Base-by-base conservation (phyloP, 805 yeast species). In the Lachancea lanzarotensis region DNA sequence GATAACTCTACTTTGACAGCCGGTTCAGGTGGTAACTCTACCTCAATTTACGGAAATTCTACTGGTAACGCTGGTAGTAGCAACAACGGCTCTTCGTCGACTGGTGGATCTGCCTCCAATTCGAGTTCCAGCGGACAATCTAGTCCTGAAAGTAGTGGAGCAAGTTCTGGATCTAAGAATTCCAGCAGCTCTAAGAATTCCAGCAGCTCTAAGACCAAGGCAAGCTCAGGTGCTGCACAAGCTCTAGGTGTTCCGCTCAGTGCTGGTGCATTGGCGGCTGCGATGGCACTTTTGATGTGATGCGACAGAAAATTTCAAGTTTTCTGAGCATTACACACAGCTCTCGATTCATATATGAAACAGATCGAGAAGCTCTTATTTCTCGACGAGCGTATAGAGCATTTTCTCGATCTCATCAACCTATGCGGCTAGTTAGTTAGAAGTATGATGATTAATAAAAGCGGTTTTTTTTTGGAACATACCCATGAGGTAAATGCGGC, bases 401-500 rank as follows among this genome's bases (percentile, higher is more conserved):
- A 35, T 32, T 16, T 27, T 36, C 25, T 45, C 48, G 20, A 45
- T 41, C 11, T 34, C 37, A 13, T 45, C 38, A 2, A 45, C 48
- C 48, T 45, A 17, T 19, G 25, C 27, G 20, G 17, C 3, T 19
- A 3, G 37, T 40, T 40, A 40, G 43, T 40, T 32, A 9, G 25
- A 37, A 8, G 40, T n/a, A 19, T 19, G n/a, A 6, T 18, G 38
- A 4, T 18, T 15, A 13, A 15, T 19, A 20, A 12, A 13, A 9
- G 10, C 26, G n/a, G n/a, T n/a, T n/a, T 12, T 15, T 18, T 22
- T 22, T 22, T 8, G 25, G 25, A 22, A 49, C 59, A 45, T 43
- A 62, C 67, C 63, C 62, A 62, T 45, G 50, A 52, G 46, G 54
- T 46, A 31, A 62, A 62, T 8, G 50, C 42, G 17, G 45, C 46